Evolutionary conservation across 1,284 basidiomycete genomes (phyloP).

Genomic region (Trichosporon ovoides): DNA sequence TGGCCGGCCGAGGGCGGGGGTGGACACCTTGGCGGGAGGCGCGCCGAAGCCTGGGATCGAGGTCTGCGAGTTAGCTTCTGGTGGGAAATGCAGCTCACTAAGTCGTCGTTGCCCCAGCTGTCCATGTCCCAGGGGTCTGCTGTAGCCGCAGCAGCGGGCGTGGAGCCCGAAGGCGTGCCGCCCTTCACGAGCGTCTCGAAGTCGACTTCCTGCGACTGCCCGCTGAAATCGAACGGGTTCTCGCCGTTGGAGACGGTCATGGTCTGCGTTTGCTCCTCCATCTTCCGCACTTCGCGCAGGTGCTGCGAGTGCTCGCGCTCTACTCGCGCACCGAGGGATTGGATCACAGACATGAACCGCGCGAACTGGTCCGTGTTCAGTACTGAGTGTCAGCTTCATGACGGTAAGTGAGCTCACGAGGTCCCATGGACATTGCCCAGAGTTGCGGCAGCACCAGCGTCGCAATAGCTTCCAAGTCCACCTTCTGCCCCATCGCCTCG

Average conservation of each 20-base stretch:
- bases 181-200: conserved; percentile 49
- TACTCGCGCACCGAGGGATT: conserved; percentile 44
- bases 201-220: conserved; percentile 38
- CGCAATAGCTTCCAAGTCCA: conserved; percentile 90
- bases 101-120: conserved; percentile 33
- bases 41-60: conserved; percentile 15
- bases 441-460: conserved; percentile 87
- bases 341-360: conserved; percentile 66
- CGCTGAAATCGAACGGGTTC: conserved; percentile 24
- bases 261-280: conserved; percentile 41
- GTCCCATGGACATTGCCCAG: conserved; percentile 96
- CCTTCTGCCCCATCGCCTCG: conserved; percentile 92
- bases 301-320: conserved; percentile 49
- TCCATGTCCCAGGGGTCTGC: conserved; percentile 42
- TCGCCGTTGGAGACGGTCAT: conserved; percentile 22
- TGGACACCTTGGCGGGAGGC: not conserved
- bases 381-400: conserved; percentile 53
- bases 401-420: conserved; percentile 57
- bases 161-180: not conserved
- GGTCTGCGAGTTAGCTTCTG: conserved; percentile 7
- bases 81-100: conserved; percentile 19
- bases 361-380: conserved; percentile 86
- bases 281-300: conserved; percentile 45
- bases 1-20: not conserved
- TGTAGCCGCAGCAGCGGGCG: not conserved